phyloP scores from a whole-genome alignment of 1,284 basidiomycete species.

The Apiotrichum brassicae region DNA sequence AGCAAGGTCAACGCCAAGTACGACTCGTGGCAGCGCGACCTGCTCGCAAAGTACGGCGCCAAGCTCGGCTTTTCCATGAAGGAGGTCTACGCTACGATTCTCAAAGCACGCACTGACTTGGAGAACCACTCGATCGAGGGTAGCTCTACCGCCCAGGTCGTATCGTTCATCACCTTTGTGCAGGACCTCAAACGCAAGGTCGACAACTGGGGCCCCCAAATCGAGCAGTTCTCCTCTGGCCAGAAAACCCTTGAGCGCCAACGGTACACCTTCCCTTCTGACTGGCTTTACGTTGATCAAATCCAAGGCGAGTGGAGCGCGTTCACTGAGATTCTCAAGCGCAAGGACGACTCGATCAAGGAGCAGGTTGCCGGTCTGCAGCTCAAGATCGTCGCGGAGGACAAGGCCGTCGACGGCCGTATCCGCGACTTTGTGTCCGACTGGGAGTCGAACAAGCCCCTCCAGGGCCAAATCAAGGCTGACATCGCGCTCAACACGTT shows the following conservation, averaged over 20 bases:
- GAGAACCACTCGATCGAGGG: slow-evolving; percentile 76
- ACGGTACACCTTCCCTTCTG: slow-evolving; percentile 89
- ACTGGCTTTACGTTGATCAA: slow-evolving; percentile 98
- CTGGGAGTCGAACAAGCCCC: slow-evolving; percentile 75
- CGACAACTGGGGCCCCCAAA: slow-evolving; percentile 94
- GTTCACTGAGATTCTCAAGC: slow-evolving; percentile 93
- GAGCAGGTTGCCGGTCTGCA: slow-evolving; percentile 90
- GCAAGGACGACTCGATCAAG: slow-evolving; percentile 97
- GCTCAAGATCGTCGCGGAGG: slow-evolving; percentile 98
- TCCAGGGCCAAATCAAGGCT: slow-evolving; percentile 90
- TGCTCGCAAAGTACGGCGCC: slow-evolving; percentile 81
- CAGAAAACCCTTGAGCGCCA: slow-evolving; percentile 97
- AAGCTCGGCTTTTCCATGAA: slow-evolving; percentile 93
- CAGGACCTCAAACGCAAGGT: slow-evolving; percentile 97
- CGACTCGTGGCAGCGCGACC: slow-evolving; percentile 94
- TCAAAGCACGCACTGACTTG: slow-evolving; percentile 87
- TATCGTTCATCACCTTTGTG: slow-evolving; percentile 97
- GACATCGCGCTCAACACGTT: slow-evolving; percentile 94
- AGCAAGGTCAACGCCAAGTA: slow-evolving; percentile 96
- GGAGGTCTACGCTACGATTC: slow-evolving; percentile 85
- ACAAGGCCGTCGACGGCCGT: slow-evolving; percentile 93
- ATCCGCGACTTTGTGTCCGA: slow-evolving; percentile 82
- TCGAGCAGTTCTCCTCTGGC: slow-evolving; percentile 85
- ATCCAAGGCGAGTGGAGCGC: slow-evolving; percentile 96
- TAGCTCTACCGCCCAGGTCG: slow-evolving; percentile 81